Conservation (phyloP, 208 protist species). For the Leishmania martiniquensis region DNA sequence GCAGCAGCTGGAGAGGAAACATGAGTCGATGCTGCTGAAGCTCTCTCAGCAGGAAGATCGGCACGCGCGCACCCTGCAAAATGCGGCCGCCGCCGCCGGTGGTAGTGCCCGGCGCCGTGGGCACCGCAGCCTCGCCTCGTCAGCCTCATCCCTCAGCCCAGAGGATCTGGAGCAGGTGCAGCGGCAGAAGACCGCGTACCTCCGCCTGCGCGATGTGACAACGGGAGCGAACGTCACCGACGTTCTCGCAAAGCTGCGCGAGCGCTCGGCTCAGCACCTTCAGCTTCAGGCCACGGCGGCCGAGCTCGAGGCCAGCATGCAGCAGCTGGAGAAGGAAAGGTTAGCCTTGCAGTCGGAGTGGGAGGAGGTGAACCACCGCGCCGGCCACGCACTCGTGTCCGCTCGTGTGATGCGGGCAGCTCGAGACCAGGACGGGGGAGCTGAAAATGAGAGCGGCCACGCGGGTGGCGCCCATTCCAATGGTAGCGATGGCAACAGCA, state of each 20-base stretch:
- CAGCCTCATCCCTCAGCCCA: conserved; percentile 38
- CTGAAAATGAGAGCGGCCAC: background rate
- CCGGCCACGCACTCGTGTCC: conserved; percentile 46
- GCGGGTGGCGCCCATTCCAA: conserved; percentile 8
- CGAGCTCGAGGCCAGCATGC: conserved; percentile 69
- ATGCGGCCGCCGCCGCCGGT: background rate
- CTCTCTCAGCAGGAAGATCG: conserved; percentile 79
- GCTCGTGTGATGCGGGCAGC: conserved; percentile 40
- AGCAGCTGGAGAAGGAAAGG: conserved; percentile 58
- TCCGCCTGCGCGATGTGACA: conserved; percentile 93
- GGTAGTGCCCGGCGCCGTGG: conserved; percentile 20
- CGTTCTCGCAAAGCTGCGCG: conserved; percentile 89
- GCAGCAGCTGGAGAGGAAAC: conserved; percentile 64
- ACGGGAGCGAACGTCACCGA: conserved; percentile 77
- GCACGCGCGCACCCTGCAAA: conserved; percentile 36
- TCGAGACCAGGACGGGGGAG: conserved; percentile 25
- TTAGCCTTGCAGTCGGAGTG: conserved; percentile 53
- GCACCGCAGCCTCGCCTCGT: conserved; percentile 26
- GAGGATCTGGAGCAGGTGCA: conserved; percentile 78
- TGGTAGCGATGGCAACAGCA: conserved; percentile 11
- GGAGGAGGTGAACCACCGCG: conserved; percentile 79
- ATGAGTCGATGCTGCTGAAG: conserved; percentile 62
- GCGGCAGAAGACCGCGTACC: conserved; percentile 87
- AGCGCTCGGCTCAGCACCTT: conserved; percentile 81
- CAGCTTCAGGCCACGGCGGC: conserved; percentile 67